Evolutionary conservation across 768 basidiomycete species (phyloP).

Genomic region (Podaxis sp.): DNA sequence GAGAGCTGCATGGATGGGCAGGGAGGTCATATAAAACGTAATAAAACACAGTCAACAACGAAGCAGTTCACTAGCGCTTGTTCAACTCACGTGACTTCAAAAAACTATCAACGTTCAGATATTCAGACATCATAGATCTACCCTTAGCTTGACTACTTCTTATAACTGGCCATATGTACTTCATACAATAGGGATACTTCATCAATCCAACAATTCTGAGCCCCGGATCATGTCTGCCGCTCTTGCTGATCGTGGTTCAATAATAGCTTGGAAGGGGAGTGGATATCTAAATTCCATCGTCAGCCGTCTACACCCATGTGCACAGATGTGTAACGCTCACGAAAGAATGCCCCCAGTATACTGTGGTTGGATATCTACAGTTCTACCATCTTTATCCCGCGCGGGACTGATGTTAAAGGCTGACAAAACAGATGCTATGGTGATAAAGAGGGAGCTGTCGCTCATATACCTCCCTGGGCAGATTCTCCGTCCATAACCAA

Average conservation of each 20-base stretch:
- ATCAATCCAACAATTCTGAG: background rate
- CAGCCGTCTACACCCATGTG: background rate
- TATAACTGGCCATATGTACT: too few relatives aligned
- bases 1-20: conserved; percentile 44
- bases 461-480: conserved; percentile 18
- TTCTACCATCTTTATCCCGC: conserved; percentile 11
- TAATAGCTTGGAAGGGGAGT: background rate
- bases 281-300: background rate
- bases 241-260: background rate
- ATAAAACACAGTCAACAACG: background rate
- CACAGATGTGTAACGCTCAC: background rate
- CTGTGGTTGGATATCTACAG: background rate
- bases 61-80: too few relatives aligned
- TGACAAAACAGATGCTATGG: conserved; percentile 15
- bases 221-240: background rate
- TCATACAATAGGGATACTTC: background rate
- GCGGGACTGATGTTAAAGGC: conserved; percentile 15
- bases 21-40: background rate
- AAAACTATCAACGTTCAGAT: too few relatives aligned
- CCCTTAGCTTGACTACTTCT: too few relatives aligned
- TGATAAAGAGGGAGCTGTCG: conserved; percentile 15
- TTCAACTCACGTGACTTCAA: too few relatives aligned
- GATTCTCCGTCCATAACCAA: conserved; percentile 25
- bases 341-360: background rate
- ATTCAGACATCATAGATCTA: too few relatives aligned